Conservation (phyloP, 1,139 yeast genomes). For the Debaryomyces fabryi region DNA sequence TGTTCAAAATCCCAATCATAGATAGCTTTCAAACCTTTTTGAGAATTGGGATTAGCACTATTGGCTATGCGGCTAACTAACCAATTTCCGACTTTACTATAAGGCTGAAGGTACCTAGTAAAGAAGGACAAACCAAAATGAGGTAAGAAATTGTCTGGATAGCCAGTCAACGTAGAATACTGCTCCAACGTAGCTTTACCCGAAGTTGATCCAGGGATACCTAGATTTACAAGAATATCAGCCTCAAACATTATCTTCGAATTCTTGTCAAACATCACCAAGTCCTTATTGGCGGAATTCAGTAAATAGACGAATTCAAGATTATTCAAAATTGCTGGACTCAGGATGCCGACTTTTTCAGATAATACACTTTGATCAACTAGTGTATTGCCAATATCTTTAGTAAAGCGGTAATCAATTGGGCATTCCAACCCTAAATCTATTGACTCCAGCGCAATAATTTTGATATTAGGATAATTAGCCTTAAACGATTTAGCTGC, state of each 20-base stretch:
- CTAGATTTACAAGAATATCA: slow-evolving; percentile 50
- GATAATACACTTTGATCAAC: slow-evolving; percentile 16
- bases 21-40: slow-evolving; percentile 37
- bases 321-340: slow-evolving; percentile 23
- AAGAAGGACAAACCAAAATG: slow-evolving; percentile 41
- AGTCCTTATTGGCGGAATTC: slow-evolving; percentile 48
- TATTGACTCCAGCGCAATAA: slow-evolving; percentile 43
- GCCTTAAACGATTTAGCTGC: slow-evolving; percentile 47
- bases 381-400: slow-evolving; percentile 19
- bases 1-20: slow-evolving; percentile 49
- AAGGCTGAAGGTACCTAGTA: slow-evolving; percentile 42
- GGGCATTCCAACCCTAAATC: slow-evolving; percentile 24
- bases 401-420: slow-evolving; percentile 30
- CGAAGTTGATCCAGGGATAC: slow-evolving; percentile 16
- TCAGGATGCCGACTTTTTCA: slow-evolving; percentile 20
- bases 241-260: slow-evolving; percentile 48
- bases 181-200: slow-evolving; percentile 22
- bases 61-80: slow-evolving; percentile 30
- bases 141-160: slow-evolving; percentile 30
- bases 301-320: slow-evolving; percentile 52
- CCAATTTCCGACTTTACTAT: slow-evolving; percentile 35
- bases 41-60: slow-evolving; percentile 10
- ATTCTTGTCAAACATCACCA: slow-evolving; percentile 43
- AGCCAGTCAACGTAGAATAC: slow-evolving; percentile 41
- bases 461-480: slow-evolving; percentile 40